These are phyloP conservation scores for Termitomyces titanicus DNA, from an alignment of 768 basidiomycete species.

Conservation along the genomic window DNA sequence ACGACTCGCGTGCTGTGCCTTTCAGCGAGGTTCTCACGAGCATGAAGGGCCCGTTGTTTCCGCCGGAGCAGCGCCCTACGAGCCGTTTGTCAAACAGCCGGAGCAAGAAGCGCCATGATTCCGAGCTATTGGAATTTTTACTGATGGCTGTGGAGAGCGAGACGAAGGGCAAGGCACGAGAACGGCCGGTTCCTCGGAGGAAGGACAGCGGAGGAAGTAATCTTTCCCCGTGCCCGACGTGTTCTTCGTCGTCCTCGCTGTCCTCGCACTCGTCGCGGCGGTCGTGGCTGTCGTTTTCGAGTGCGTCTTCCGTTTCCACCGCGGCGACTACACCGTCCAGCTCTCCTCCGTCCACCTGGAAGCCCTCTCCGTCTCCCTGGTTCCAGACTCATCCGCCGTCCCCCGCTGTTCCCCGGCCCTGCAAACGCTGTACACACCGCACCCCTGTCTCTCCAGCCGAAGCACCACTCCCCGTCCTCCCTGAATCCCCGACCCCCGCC, in stretches of 20 bases:
- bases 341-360: conserved; percentile 10
- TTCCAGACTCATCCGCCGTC: conserved; percentile 14
- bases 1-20: conserved; percentile 38
- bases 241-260: conserved; percentile 22
- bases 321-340: conserved; percentile 33
- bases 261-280: conserved; percentile 25
- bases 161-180: conserved; percentile 28
- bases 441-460: conserved; percentile 34
- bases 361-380: conserved; percentile 15
- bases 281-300: conserved; percentile 21
- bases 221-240: conserved; percentile 1
- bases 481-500: background rate
- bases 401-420: conserved; percentile 23
- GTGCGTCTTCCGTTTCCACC: conserved; percentile 24
- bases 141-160: conserved; percentile 41
- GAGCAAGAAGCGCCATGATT: conserved; percentile 16
- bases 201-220: conserved; percentile 5
- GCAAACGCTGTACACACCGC: conserved; percentile 30
- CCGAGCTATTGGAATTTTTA: conserved; percentile 40
- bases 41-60: conserved; percentile 61
- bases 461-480: conserved; percentile 27
- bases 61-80: conserved; percentile 29
- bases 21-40: conserved; percentile 54
- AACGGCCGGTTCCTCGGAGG: conserved; percentile 7
- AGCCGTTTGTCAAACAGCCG: conserved; percentile 22